Evolutionary conservation across 148 eudicot genomes (phyloP).

Genomic region (Amaranthus hypochondriacus): DNA sequence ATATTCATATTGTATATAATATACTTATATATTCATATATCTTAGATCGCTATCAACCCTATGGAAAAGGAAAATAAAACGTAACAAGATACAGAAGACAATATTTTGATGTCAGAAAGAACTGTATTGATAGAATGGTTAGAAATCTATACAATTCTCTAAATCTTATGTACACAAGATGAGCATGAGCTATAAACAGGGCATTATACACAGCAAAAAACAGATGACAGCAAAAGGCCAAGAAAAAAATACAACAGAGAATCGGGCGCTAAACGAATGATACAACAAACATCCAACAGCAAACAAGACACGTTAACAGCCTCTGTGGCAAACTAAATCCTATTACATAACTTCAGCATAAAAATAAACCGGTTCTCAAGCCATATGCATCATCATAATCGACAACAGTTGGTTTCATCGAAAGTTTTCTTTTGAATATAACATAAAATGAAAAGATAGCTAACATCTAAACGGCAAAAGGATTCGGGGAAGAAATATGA

Average conservation of each 20-base stretch:
- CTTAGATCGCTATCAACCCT: no score
- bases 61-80: no score
- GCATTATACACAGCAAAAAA: neutral
- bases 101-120: conserved; percentile 8
- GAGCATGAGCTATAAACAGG: conserved; percentile 3
- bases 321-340: conserved; percentile 28
- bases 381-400: conserved; percentile 20
- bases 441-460: conserved; percentile 21
- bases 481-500: conserved; percentile 12
- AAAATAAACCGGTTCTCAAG: conserved; percentile 27
- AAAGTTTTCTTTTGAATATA: conserved; percentile 11
- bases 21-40: no score
- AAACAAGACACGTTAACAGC: conserved; percentile 22
- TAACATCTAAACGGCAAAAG: conserved; percentile 16
- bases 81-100: neutral
- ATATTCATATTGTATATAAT: no score
- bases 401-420: conserved; percentile 28
- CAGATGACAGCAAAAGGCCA: neutral
- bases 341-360: conserved; percentile 33
- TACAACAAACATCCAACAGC: conserved; percentile 29
- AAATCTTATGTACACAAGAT: conserved; percentile 21
- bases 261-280: conserved; percentile 14
- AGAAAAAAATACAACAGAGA: conserved; percentile 12
- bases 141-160: conserved; percentile 19
- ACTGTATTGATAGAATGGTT: conserved; percentile 20